Conservation (phyloP, 1,139 yeast genomes). For the Geotrichum carabidarum region DNA sequence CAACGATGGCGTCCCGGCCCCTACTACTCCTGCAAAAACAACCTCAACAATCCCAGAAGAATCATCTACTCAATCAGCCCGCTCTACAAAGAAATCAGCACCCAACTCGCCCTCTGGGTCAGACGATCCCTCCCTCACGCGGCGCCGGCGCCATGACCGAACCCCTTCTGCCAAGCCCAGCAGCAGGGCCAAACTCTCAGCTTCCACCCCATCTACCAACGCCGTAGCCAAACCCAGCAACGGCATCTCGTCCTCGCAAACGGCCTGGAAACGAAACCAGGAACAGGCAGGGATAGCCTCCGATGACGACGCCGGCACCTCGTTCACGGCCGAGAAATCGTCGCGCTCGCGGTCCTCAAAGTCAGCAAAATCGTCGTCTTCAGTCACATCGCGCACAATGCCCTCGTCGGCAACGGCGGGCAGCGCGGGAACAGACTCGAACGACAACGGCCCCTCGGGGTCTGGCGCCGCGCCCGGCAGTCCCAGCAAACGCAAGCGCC, state of each 20-base stretch:
- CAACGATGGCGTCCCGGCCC: slow-evolving; percentile 37
- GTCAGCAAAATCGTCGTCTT: neutral
- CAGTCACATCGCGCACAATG: neutral
- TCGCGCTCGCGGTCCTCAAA: neutral
- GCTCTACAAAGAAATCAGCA: slow-evolving; percentile 5
- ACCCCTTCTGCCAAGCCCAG: slow-evolving; percentile 6
- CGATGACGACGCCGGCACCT: slow-evolving; percentile 6
- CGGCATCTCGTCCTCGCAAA: neutral
- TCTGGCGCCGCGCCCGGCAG: neutral
- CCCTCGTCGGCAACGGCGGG: neutral
- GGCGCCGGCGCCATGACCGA: slow-evolving; percentile 4
- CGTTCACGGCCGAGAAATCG: slow-evolving; percentile 4
- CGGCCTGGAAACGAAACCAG: slow-evolving; percentile 6
- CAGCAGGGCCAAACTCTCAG: neutral
- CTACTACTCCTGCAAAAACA: slow-evolving; percentile 2
- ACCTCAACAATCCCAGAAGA: neutral
- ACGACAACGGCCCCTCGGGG: neutral
- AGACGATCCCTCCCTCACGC: slow-evolving; percentile 7
- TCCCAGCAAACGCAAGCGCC: slow-evolving; percentile 10
- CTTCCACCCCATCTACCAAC: no score
- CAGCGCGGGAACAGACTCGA: neutral
- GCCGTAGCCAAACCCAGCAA: neutral
- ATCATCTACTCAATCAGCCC: slow-evolving; percentile 1
- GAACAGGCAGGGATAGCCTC: slow-evolving; percentile 10
- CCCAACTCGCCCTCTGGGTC: slow-evolving; percentile 11